These are phyloP conservation scores for Millerozyma acaciae DNA, from an alignment of 805 yeast species.

Conservation along the genomic window DNA sequence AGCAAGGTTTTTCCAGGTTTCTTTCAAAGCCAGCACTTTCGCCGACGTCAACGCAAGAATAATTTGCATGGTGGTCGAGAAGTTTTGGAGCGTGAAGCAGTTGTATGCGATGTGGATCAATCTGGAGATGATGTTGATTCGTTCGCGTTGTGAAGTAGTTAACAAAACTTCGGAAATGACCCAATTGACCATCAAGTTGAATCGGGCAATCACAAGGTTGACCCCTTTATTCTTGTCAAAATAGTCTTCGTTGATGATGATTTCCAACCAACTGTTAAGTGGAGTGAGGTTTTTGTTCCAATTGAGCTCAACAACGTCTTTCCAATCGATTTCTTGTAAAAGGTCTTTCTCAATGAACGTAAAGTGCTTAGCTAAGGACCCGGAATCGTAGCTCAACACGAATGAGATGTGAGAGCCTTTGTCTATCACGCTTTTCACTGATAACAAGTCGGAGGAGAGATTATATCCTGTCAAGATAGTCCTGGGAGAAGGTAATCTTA, in stretches of 20 bases:
- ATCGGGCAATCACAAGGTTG: constrained; percentile 76
- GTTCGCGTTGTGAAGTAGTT: constrained; percentile 55
- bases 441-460: constrained; percentile 24
- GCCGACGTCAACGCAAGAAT: constrained; percentile 73
- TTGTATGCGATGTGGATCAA: constrained; percentile 83
- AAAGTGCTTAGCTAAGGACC: constrained; percentile 70
- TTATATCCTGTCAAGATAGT: constrained; percentile 33
- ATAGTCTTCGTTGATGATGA: constrained; percentile 54
- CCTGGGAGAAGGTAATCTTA: constrained; percentile 21
- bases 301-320: constrained; percentile 70
- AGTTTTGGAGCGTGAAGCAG: constrained; percentile 72
- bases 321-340: constrained; percentile 85
- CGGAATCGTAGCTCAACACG: constrained; percentile 66
- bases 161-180: constrained; percentile 80
- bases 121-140: constrained; percentile 71
- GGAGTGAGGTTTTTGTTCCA: constrained; percentile 69
- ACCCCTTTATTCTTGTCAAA: constrained; percentile 60
- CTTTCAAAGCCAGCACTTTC: constrained; percentile 52
- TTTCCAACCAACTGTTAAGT: constrained; percentile 78
- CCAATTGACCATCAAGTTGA: constrained; percentile 90
- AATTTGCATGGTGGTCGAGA: constrained; percentile 83
- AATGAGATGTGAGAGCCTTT: constrained; percentile 72
- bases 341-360: constrained; percentile 86
- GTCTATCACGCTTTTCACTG: constrained; percentile 40
- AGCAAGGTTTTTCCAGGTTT: constrained; percentile 72